These are phyloP conservation scores for Heritiera fomes DNA, from an alignment of 345 rosid species.

Conservation along the genomic window DNA sequence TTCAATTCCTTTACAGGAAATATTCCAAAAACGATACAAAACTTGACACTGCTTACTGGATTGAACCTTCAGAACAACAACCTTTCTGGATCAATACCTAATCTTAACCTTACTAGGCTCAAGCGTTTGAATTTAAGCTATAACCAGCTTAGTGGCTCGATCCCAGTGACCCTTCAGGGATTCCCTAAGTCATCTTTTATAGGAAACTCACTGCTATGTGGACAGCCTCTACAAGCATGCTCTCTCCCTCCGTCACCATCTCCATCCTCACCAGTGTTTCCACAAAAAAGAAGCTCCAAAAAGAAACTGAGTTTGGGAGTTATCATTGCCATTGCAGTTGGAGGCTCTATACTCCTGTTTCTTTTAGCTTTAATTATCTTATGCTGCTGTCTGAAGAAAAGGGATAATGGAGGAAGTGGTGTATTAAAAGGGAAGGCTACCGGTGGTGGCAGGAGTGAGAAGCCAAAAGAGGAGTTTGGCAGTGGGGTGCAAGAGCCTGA, in stretches of 20 bases:
- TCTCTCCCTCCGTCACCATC: conserved; percentile 46
- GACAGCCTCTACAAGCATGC: conserved; percentile 61
- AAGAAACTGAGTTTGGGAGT: conserved; percentile 53
- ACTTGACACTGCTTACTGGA: conserved; percentile 48
- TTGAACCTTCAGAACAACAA: conserved; percentile 60
- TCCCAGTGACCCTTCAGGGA: conserved; percentile 59
- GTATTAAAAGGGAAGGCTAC: conserved; percentile 52
- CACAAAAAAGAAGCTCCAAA: conserved; percentile 45
- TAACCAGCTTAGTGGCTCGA: conserved; percentile 70
- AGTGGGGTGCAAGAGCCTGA: conserved; percentile 78
- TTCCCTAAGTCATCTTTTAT: conserved; percentile 72
- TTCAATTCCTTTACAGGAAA: conserved; percentile 60
- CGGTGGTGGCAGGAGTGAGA: conserved; percentile 55
- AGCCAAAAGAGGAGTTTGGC: conserved; percentile 74
- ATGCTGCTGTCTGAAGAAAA: conserved; percentile 66
- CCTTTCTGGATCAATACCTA: conserved; percentile 63
- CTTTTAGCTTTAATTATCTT: conserved; percentile 47
- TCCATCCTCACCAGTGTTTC: conserved; percentile 41
- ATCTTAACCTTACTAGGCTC: conserved; percentile 42
- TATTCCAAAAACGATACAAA: conserved; percentile 50
- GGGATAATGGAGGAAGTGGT: conserved; percentile 45
- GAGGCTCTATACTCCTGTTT: conserved; percentile 52
- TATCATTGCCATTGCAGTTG: conserved; percentile 64
- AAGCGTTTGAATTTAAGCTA: conserved; percentile 65
- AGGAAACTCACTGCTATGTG: conserved; percentile 68